phyloP scores from a whole-genome alignment of 768 basidiomycete species.

The Pleurotus giganteus region DNA sequence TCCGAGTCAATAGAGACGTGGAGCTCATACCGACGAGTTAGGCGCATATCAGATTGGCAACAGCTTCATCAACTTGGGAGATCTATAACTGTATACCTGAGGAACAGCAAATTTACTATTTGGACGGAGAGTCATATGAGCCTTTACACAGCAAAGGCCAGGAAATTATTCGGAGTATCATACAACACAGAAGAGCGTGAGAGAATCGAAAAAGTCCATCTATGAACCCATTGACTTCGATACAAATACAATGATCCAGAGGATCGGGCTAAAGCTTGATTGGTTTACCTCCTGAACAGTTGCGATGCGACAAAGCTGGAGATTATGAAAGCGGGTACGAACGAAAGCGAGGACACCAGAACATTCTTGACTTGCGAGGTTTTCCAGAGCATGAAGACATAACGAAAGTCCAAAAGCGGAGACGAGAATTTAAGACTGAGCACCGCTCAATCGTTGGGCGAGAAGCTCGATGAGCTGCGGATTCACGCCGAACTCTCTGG shows the following conservation, averaged over 20 bases:
- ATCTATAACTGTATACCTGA: no score
- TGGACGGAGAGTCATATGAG: not conserved
- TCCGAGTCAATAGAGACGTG: not conserved
- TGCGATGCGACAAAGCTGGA: not conserved
- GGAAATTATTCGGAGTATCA: not conserved
- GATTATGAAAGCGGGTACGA: not conserved
- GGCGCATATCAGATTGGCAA: not conserved
- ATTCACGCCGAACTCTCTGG: conserved; percentile 74
- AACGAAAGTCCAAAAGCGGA: no score
- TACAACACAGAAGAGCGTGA: not conserved
- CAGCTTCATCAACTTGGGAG: no score
- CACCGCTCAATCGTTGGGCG: conserved; percentile 47
- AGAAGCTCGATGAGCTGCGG: conserved; percentile 65
- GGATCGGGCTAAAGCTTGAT: not conserved
- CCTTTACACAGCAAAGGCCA: not conserved
- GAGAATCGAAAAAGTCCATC: not conserved
- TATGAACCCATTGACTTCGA: not conserved
- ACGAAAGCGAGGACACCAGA: not conserved
- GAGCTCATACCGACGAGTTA: not conserved
- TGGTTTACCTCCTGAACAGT: not conserved
- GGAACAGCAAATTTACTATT: not conserved
- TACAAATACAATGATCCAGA: not conserved
- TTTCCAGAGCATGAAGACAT: no score
- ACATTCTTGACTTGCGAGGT: not conserved
- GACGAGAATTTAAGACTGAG: not conserved